Evolutionary conservation across 129 eudicot species (phyloP), one percentile per base, ranked within the genome.

Genomic region (Flaveria brownii): DNA sequence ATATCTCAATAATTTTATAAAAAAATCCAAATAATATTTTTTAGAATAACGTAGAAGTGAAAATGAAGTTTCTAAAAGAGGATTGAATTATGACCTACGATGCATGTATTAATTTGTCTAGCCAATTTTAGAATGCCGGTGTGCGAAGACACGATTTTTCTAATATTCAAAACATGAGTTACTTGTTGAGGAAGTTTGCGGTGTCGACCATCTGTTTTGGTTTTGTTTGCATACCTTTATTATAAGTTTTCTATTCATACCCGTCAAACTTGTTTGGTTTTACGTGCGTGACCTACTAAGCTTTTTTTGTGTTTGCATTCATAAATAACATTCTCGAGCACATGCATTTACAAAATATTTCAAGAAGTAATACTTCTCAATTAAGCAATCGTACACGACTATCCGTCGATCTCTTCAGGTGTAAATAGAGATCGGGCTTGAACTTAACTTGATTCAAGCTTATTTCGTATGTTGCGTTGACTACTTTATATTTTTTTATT

Each of bases 131-230:
- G 54, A 66, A 66, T 45, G 49, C 49, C 13, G 12, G 12, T 43
- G 49, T 43, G 13, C 2, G 49, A 10, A 43, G 7, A 10, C 49
- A 7, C 3, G 13, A 43, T 7, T 10, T 43, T 43, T 43, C 49
- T 23, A 41, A 2, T 55, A 23, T 39, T 36, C 46, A 7, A 23
- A 77, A 68, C 57, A 20, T 23, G 65, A 66, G 17, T 77, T 77
- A 39, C 74, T 67, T 77, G 42, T 67, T 65, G 66, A 76, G 65
- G 80, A 64, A 64, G 54, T 55, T 30, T 7, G 61, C 12, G 2
- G 61, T 55, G 61, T 18, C 61, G 13, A 55, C 36, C 7, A 28
- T 23, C 9, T n/a, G 61, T 5, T 55, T 0, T 43, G 26, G 25
- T 25, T 70, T 14, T 57, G 59, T 26, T 55, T 55, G 10, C 12